Percentiles rank a stretch among this genome's conserved stretches.
phyloP scores from a whole-genome alignment of 2,329 filamentous ascomycete species.

The Alternaria ventricosa region DNA sequence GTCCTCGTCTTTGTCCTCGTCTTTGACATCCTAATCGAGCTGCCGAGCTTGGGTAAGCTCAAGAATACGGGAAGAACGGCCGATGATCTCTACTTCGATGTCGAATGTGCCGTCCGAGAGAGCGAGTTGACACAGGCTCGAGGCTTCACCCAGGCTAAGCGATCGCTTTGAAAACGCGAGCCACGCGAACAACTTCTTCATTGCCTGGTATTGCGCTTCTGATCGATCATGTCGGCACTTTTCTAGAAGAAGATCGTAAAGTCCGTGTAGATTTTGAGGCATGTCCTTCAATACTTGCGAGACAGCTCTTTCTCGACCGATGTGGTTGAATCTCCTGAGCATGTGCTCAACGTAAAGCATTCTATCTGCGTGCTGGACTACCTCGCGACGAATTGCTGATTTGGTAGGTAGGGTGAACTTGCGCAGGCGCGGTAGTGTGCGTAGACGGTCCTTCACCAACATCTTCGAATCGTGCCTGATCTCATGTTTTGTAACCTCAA shows the following conservation, averaged over 20 bases:
- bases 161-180: conserved; percentile 27
- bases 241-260: conserved; percentile 22
- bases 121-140: conserved; percentile 16
- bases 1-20: conserved; percentile 17
- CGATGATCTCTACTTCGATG: conserved; percentile 20
- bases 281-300: conserved; percentile 39
- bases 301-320: conserved; percentile 45
- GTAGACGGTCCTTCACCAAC: background rate
- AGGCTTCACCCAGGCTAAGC: conserved; percentile 25
- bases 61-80: conserved; percentile 26
- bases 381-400: conserved; percentile 37
- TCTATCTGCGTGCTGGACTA: conserved; percentile 40
- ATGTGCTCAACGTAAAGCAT: conserved; percentile 50
- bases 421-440: background rate
- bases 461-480: background rate
- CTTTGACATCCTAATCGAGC: conserved; percentile 13
- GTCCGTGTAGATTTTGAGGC: conserved; percentile 10
- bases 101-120: conserved; percentile 18
- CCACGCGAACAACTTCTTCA: conserved; percentile 32
- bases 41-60: conserved; percentile 15
- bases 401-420: conserved; percentile 35
- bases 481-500: background rate
- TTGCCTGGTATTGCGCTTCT: conserved; percentile 20
- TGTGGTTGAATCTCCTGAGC: conserved; percentile 35
- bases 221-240: conserved; percentile 24